Evolutionary conservation across 2,329 filamentous ascomycete species (phyloP), one percentile per base, ranked within the genome.

Genomic region (Basipetospora chlamydospora): DNA sequence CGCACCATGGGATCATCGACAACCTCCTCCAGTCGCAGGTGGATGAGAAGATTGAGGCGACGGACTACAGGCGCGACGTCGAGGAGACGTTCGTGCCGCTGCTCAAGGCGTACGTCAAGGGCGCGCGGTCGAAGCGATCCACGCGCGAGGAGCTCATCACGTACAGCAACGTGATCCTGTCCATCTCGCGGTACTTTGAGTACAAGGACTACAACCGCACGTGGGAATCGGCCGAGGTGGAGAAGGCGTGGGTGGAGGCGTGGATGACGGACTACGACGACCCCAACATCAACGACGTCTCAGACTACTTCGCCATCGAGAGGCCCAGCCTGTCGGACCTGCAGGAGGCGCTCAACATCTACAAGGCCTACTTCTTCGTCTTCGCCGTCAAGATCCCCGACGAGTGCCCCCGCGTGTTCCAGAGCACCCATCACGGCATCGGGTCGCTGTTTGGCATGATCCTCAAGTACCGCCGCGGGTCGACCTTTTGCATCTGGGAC

Each of bases 401-500:
- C 31, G 63, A 65, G 41, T 66, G 70, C 18, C 72, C 72, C 0
- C 61, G 60, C n/a, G 67, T 76, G 4, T 76, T 75, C 49, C 72
- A 77, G 49, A 70, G 70, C 21, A 74, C 72, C 3, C 72, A 77
- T 45, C 72, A 77, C 51, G 70, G 67, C 41, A 69, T 73, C 28
- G 69, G 68, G 37, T 70, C 68, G 5, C 66, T 71, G 0, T 76
- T 75, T 40, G 72, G 72, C 23, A 67, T 76, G 40, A 63, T 76
- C 8, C 72, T 71, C 51, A 75, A 76, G 52, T 58, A 75, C 43
- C 72, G 72, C 51, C 61, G 68, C 18, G 64, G 66, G 39, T 71
- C 68, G 39, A 73, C 67, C 0, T 60, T 75, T 22, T 69, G 73
- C 43, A 72, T 77, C 39, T 77, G 72, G 72, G 72, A 77, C 43